These are phyloP conservation scores for Hyaloscypha variabilis DNA, from an alignment of 495 filamentous ascomycete genomes.

Conservation along the genomic window DNA sequence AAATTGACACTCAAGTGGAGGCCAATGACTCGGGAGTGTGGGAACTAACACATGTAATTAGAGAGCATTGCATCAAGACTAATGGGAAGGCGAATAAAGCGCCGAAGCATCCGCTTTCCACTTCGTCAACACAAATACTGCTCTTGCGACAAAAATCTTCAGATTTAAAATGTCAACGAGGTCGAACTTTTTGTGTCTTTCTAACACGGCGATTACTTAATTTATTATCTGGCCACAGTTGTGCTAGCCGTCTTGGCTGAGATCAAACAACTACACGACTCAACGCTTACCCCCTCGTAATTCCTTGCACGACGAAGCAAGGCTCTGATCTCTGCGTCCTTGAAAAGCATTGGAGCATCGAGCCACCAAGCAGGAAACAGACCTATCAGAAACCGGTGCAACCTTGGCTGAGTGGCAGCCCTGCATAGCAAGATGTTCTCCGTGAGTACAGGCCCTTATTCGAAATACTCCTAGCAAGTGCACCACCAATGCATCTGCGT, in stretches of 20 bases:
- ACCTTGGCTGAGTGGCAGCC: slow-evolving; percentile 3
- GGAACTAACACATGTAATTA: background rate
- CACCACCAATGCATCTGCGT: background rate
- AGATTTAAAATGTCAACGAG: background rate
- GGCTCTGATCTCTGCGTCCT: background rate
- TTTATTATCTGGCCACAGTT: background rate
- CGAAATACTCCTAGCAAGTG: background rate
- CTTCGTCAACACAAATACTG: background rate
- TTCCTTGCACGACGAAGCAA: background rate
- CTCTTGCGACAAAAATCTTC: background rate
- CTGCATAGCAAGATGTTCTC: slow-evolving; percentile 2
- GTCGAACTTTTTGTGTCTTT: background rate
- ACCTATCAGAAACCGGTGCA: background rate
- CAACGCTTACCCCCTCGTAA: background rate
- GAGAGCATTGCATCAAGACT: background rate
- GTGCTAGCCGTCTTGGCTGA: background rate
- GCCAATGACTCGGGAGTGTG: background rate
- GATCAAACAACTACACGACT: background rate
- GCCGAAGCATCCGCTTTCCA: background rate
- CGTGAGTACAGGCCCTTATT: slow-evolving; percentile 1
- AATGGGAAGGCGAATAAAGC: background rate
- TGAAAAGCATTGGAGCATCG: background rate
- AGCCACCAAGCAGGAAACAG: background rate
- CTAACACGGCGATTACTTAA: background rate
- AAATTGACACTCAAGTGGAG: background rate